A percentile compares a stretch with the other conserved stretches of the same genome.
phyloP scores from a whole-genome alignment of 495 filamentous ascomycete species.

The Cercophora samala region DNA sequence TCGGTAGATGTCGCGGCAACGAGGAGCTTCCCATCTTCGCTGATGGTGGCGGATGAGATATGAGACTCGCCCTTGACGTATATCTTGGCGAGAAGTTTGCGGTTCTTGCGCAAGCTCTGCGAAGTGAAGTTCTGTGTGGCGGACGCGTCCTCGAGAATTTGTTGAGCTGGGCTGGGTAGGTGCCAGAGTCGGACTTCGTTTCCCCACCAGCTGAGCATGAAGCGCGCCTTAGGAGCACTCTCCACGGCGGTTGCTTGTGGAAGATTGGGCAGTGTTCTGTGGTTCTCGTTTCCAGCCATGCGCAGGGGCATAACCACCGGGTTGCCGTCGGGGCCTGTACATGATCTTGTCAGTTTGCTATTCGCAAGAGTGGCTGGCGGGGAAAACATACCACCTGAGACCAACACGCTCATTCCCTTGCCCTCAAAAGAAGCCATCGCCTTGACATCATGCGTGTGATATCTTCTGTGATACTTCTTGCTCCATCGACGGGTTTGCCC shows the following conservation, averaged over 20 bases:
- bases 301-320: slow-evolving; percentile 78
- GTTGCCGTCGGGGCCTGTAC: slow-evolving; percentile 73
- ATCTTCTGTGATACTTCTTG: slow-evolving; percentile 74
- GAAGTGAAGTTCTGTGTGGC: slow-evolving; percentile 19
- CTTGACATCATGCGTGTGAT: slow-evolving; percentile 92
- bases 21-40: slow-evolving; percentile 68
- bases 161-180: slow-evolving; percentile 48
- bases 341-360: slow-evolving; percentile 33
- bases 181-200: slow-evolving; percentile 83
- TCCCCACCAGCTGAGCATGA: slow-evolving; percentile 93
- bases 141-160: slow-evolving; percentile 42
- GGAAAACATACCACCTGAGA: slow-evolving; percentile 75
- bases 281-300: slow-evolving; percentile 75
- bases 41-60: slow-evolving; percentile 77
- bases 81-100: slow-evolving; percentile 67
- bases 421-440: slow-evolving; percentile 88
- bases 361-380: not conserved
- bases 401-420: slow-evolving; percentile 75
- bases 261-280: slow-evolving; percentile 71
- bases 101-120: slow-evolving; percentile 40
- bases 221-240: slow-evolving; percentile 64
- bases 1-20: slow-evolving; percentile 71
- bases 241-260: slow-evolving; percentile 71
- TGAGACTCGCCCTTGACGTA: slow-evolving; percentile 78
- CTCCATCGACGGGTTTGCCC: slow-evolving; percentile 68